A percentile compares a stretch with the other conserved stretches of the same genome.
Conservation (phyloP, 305 asterid genomes). For the Salvia sclarea region DNA sequence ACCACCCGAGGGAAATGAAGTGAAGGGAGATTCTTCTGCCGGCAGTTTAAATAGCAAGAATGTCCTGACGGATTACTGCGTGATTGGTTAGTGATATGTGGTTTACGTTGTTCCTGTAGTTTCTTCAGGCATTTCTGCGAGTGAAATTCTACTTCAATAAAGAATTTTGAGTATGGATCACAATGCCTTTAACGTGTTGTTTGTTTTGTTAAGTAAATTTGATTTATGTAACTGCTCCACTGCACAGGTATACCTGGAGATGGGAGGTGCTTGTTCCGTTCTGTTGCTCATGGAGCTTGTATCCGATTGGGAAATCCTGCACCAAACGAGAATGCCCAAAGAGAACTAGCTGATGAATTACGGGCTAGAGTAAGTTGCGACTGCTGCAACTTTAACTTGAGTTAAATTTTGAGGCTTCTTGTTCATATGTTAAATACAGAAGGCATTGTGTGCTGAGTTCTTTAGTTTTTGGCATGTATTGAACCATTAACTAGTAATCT, state of each 20-base stretch:
- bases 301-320: constrained; percentile 69
- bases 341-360: constrained; percentile 80
- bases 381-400: constrained; percentile 5
- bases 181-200: neutral
- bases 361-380: constrained; percentile 63
- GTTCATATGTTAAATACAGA: neutral
- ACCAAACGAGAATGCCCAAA: constrained; percentile 66
- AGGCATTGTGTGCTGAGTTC: neutral
- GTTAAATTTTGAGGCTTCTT: neutral
- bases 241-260: constrained; percentile 92
- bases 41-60: constrained; percentile 58
- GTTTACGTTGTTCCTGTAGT: constrained; percentile 25
- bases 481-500: neutral
- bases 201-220: neutral
- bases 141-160: neutral
- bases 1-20: constrained; percentile 43
- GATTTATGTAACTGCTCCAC: constrained; percentile 32
- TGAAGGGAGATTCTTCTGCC: constrained; percentile 35
- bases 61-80: constrained; percentile 63
- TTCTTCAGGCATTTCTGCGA: neutral
- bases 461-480: neutral
- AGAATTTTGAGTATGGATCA: constrained; percentile 2
- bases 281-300: constrained; percentile 91
- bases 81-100: constrained; percentile 58
- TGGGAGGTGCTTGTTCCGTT: constrained; percentile 97